phyloP scores from a whole-genome alignment of 2,329 filamentous ascomycete genomes.

The Sporothrix luriei region DNA sequence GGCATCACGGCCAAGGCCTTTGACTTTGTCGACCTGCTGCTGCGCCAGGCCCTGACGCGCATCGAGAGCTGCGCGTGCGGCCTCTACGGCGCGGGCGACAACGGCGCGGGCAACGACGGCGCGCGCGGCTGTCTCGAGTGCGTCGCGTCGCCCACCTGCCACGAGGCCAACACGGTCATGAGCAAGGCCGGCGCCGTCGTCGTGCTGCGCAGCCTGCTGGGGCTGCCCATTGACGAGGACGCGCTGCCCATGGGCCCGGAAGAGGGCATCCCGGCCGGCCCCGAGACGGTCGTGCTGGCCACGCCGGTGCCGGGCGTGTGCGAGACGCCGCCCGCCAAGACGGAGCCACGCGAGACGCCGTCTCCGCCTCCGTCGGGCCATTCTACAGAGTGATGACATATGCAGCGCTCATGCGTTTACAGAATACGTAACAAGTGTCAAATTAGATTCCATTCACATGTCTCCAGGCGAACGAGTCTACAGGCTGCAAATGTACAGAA shows the following conservation, averaged over 20 bases:
- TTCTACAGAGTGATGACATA: not conserved
- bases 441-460: too few relatives aligned
- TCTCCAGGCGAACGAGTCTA: not conserved
- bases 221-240: conserved; percentile 78
- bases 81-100: conserved; percentile 61
- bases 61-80: conserved; percentile 71
- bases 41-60: conserved; percentile 73
- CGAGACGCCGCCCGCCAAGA: not conserved
- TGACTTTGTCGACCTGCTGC: conserved; percentile 80
- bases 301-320: conserved; percentile 58
- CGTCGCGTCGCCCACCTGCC: conserved; percentile 81
- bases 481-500: not conserved
- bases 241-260: conserved; percentile 84
- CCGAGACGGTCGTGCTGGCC: conserved; percentile 81
- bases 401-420: not conserved
- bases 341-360: not conserved
- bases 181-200: conserved; percentile 86
- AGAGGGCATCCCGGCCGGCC: conserved; percentile 65
- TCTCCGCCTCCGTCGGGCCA: not conserved
- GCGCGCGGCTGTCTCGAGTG: conserved; percentile 96
- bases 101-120: conserved; percentile 61
- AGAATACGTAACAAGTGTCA: too few relatives aligned
- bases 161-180: conserved; percentile 87
- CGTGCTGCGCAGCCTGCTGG: conserved; percentile 74
- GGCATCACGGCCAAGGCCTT: conserved; percentile 93